Conservation (phyloP, 192 early-diverging fungal genomes). For the Coemansia sp. region DNA sequence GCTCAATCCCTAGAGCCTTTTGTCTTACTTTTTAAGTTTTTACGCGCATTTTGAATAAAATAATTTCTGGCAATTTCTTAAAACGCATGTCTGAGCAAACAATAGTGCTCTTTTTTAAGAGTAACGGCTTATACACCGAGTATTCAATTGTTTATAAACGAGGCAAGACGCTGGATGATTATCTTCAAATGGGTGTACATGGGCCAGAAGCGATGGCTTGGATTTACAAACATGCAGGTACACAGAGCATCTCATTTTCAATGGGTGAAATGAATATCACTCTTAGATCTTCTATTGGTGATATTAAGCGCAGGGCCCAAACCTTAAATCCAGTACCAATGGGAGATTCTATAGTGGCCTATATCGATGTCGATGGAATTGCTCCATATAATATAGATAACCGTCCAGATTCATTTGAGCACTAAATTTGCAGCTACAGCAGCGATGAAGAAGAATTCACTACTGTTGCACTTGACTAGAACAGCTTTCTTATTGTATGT, state of each 20-base stretch:
- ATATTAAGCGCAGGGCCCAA: not conserved
- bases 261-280: not conserved
- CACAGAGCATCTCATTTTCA: not conserved
- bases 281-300: not conserved
- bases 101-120: not conserved
- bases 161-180: not conserved
- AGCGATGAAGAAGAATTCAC: not conserved
- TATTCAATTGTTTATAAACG: not conserved
- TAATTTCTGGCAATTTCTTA: not conserved
- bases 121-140: not conserved
- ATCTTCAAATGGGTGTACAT: not conserved
- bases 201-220: conserved; percentile 1
- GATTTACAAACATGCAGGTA: not conserved
- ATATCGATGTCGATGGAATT: not conserved
- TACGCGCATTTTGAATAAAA: not conserved
- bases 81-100: not conserved
- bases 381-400: not conserved
- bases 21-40: not conserved
- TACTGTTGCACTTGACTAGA: not conserved
- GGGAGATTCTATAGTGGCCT: not conserved
- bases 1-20: not conserved
- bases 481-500: not conserved
- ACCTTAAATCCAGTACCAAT: not conserved
- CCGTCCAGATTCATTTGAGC: not conserved
- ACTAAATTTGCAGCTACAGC: not conserved